These are phyloP conservation scores for Cinchona pubescens DNA, from an alignment of 257 asterid species.

Conservation along the genomic window DNA sequence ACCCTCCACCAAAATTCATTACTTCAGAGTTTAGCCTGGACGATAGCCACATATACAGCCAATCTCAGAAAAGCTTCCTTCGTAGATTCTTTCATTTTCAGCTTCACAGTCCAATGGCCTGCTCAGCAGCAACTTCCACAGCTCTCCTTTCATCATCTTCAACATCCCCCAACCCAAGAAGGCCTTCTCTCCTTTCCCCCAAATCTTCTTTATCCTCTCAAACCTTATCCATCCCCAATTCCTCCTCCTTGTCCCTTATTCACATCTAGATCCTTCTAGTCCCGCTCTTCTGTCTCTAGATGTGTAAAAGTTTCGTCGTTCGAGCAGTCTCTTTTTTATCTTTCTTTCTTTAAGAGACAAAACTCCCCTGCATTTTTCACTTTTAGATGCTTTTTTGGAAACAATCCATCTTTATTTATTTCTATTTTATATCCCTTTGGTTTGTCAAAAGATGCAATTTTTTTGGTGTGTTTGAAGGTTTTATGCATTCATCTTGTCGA, in stretches of 20 bases:
- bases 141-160: conserved; percentile 48
- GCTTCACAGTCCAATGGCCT: conserved; percentile 45
- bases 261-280: conserved; percentile 39
- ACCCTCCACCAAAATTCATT: too few relatives aligned
- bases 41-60: too few relatives aligned
- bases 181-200: conserved; percentile 44
- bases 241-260: conserved; percentile 22
- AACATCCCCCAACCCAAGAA: conserved; percentile 25
- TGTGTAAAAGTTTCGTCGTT: conserved; percentile 34
- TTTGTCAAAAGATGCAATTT: not conserved
- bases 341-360: too few relatives aligned
- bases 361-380: conserved; percentile 22
- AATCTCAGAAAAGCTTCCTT: not conserved
- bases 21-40: too few relatives aligned
- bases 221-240: conserved; percentile 37
- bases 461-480: not conserved
- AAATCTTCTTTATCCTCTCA: conserved; percentile 31
- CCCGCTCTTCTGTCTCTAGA: conserved; percentile 34
- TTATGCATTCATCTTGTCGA: not conserved
- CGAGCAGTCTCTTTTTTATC: too few relatives aligned
- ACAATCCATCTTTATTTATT: not conserved
- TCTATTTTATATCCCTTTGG: not conserved
- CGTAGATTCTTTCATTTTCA: not conserved
- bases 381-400: not conserved
- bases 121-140: conserved; percentile 54